phyloP scores from a whole-genome alignment of 371 early-diverging fungal species.

The Mucor irregularis region DNA sequence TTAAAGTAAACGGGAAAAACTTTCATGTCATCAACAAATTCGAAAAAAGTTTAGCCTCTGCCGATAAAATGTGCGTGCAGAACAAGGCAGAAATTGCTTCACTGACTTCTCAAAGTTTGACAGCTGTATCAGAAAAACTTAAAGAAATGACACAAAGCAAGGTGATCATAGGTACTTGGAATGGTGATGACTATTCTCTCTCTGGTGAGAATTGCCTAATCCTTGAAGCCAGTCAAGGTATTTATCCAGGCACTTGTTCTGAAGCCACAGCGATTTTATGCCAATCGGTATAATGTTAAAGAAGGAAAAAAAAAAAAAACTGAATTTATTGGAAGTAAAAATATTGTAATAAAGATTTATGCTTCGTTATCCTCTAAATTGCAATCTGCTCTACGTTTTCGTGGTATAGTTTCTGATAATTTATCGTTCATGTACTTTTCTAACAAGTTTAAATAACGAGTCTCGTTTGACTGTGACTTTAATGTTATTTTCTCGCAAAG shows the following conservation, averaged over 20 bases:
- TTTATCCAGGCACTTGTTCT: constrained; percentile 16
- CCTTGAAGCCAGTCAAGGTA: constrained; percentile 8
- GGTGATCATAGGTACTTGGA: constrained; percentile 22
- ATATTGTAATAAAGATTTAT: background rate
- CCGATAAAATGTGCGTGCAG: background rate
- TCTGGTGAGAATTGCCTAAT: constrained; percentile 16
- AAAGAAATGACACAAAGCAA: background rate
- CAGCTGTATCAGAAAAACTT: background rate
- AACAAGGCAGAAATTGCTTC: background rate
- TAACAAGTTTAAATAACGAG: constrained; percentile 2
- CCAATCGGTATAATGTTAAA: too few species aligned
- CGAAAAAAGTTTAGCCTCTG: background rate
- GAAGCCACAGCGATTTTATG: constrained; percentile 14
- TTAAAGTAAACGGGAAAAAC: background rate
- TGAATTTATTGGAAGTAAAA: background rate
- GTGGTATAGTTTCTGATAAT: background rate
- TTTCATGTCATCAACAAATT: constrained; percentile 1
- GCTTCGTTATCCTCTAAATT: too few species aligned
- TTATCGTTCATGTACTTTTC: constrained; percentile 1
- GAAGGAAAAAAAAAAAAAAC: background rate
- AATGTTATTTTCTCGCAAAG: constrained; percentile 1
- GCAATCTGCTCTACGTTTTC: background rate
- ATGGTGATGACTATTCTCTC: constrained; percentile 17
- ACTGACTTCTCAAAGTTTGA: background rate
- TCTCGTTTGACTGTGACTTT: background rate